Evolutionary conservation across 768 basidiomycete species (phyloP), one percentile per base, ranked within the genome.

Genomic region (Chalciporus chontae): DNA sequence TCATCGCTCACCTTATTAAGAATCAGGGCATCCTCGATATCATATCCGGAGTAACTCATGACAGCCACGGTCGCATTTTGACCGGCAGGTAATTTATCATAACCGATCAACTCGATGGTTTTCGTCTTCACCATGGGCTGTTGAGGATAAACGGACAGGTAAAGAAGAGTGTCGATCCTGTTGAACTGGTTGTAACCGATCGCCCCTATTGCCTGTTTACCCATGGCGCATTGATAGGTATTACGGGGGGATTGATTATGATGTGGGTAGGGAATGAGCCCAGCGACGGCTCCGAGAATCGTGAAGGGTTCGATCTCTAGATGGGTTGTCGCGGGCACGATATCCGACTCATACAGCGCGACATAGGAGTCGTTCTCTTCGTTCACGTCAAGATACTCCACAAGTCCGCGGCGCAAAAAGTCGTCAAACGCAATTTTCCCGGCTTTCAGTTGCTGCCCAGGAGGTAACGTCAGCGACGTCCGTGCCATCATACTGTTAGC

Each of bases 221-320:
- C 95, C 95, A 99, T 99, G 48, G 95, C 95, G 63, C 95, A 99
- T 73, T 99, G 95, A 67, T 99, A 99, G 9, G 96, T 99, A 63
- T 99, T 99, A 47, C 96, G 87, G 3, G 96, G 96, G 5, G 96
- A 98, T 64, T 99, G 96, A 63, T 99, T 99, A 68, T 99, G 96
- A 66, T 99, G 96, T 2, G 96, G 96, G 65, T 99, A 99, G 11
- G 96, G 96, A 63, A 99, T 99, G 23, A 99, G 81, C 40, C 96
- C 96, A 4, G 96, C 96, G 42, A 99, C 96, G 32, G 94, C 96
- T 13, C 96, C 96, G 11, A 99, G 82, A 52, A 99, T 75, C 2
- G 96, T 98, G 71, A 99, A 99, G 1, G 96, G 96, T 63, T 99
- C 95, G 52, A 99, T 98, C 70, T 98, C 96, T 29, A 98, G 82